Percentiles rank a stretch among this genome's conserved stretches.
These are phyloP conservation scores for Tolypocladium paradoxum DNA, from an alignment of 2,329 filamentous ascomycete species.

Conservation along the genomic window DNA sequence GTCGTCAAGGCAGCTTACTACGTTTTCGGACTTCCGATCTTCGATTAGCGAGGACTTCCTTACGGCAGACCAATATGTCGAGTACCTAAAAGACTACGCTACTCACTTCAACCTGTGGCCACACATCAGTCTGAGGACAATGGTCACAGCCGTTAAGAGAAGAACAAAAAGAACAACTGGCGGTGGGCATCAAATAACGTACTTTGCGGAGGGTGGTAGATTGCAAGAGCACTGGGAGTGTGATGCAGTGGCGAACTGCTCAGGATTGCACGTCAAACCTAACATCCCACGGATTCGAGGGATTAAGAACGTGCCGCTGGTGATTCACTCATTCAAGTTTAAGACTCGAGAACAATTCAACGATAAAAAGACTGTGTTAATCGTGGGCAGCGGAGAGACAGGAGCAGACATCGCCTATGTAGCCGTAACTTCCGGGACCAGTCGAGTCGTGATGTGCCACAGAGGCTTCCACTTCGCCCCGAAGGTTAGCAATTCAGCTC, in stretches of 20 bases:
- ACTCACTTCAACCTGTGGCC: slow-evolving; percentile 25
- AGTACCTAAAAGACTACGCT: slow-evolving; percentile 29
- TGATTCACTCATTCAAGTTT: slow-evolving; percentile 32
- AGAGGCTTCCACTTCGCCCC: slow-evolving; percentile 29
- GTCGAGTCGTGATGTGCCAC: slow-evolving; percentile 29
- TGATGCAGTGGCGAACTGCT: slow-evolving; percentile 32
- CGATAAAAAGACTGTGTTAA: slow-evolving; percentile 24
- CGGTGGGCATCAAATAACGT: slow-evolving; percentile 3
- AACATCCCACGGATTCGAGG: slow-evolving; percentile 26
- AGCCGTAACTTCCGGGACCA: slow-evolving; percentile 28
- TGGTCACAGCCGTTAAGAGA: slow-evolving; percentile 15
- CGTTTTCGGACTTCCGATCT: slow-evolving; percentile 33
- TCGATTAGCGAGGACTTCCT: slow-evolving; percentile 28
- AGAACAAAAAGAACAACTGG: too few relatives aligned
- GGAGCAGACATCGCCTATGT: slow-evolving; percentile 30
- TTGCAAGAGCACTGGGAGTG: slow-evolving; percentile 17
- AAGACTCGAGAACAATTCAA: slow-evolving; percentile 28
- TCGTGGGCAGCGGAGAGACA: slow-evolving; percentile 33
- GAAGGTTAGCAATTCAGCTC: slow-evolving; percentile 16
- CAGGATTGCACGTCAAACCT: slow-evolving; percentile 28
- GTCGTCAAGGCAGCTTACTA: slow-evolving; percentile 33
- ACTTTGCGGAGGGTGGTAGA: background rate
- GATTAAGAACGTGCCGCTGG: slow-evolving; percentile 19
- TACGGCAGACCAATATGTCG: slow-evolving; percentile 22
- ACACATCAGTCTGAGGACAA: slow-evolving; percentile 21